Base-by-base conservation (phyloP, 306 rosid genomes). In the Coriaria nepalensis region DNA sequence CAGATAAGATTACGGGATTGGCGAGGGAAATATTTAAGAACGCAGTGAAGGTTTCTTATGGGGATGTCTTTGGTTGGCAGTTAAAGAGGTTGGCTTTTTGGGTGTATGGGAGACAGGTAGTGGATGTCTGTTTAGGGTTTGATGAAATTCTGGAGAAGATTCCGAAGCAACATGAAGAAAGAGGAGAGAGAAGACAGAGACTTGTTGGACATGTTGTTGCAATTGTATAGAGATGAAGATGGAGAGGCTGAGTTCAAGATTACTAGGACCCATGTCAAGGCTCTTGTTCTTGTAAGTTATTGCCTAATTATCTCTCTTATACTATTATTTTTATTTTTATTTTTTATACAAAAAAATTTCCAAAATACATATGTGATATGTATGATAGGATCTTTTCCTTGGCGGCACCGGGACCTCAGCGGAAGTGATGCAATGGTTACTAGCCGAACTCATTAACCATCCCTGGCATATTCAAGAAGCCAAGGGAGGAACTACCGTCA, bases 381-480 rank as follows among this genome's bases (percentile, higher is more conserved):
- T n/a, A n/a, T n/a, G 50, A 53, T 66, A 74, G 81, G 78, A 83
- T 40, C 34, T 83, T 29, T 73, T 80, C 56, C 34, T 63, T 43
- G 94, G 70, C 2, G 94, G 94, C 52, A 74, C 94, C 0, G 80
- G 70, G 57, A 80, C 81, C 6, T 58, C 90, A 4, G 73, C 88
- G n/a, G n/a, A n/a, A n/a, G n/a, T n/a, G n/a, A n/a, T n/a, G n/a
- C n/a, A n/a, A n/a, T n/a, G n/a, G n/a, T n/a, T n/a, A n/a, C n/a
- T n/a, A n/a, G n/a, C n/a, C n/a, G n/a, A n/a, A n/a, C n/a, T n/a
- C n/a, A n/a, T n/a, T n/a, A n/a, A n/a, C n/a, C n/a, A n/a, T n/a
- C n/a, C n/a, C n/a, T n/a, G n/a, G n/a, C n/a, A n/a, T n/a, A n/a
- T n/a, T n/a, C n/a, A n/a, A n/a, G n/a, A n/a, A n/a, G n/a, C n/a